Evolutionary conservation across 2,329 filamentous ascomycete genomes (phyloP).

Genomic region (Talaromyces islandicus): DNA sequence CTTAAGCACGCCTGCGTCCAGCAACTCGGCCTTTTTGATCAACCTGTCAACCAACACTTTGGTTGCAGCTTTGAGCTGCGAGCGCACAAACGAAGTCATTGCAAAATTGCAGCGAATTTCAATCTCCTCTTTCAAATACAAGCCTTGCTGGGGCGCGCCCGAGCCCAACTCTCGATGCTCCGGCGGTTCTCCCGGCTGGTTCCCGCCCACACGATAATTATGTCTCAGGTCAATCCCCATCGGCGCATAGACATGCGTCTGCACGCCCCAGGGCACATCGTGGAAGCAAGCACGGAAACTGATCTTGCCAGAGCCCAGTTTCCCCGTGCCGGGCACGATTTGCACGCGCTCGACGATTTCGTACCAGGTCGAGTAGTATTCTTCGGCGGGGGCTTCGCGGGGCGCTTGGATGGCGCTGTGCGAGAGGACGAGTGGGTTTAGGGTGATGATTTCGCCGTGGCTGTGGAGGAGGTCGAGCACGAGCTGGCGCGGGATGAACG

Average conservation of each 20-base stretch:
- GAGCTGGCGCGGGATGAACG: constrained; percentile 58
- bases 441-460: constrained; percentile 75
- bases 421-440: constrained; percentile 74
- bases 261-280: constrained; percentile 64
- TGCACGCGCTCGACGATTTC: constrained; percentile 67
- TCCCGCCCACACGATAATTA: constrained; percentile 69
- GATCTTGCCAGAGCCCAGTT: constrained; percentile 58
- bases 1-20: constrained; percentile 16
- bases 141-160: constrained; percentile 59
- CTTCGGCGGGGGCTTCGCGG: constrained; percentile 59
- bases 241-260: constrained; percentile 81
- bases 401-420: constrained; percentile 64
- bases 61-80: constrained; percentile 72
- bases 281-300: constrained; percentile 75
- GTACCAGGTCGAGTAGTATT: constrained; percentile 69
- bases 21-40: constrained; percentile 42
- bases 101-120: constrained; percentile 74
- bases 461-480: constrained; percentile 69
- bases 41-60: constrained; percentile 59
- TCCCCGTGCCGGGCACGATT: constrained; percentile 58
- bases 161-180: constrained; percentile 61
- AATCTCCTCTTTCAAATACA: constrained; percentile 77
- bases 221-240: constrained; percentile 71
- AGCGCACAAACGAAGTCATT: constrained; percentile 70
- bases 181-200: constrained; percentile 63